A percentile compares a stretch with the other conserved stretches of the same genome.
Evolutionary conservation across 768 basidiomycete species (phyloP).

Genomic region (Flagelloscypha sp.): DNA sequence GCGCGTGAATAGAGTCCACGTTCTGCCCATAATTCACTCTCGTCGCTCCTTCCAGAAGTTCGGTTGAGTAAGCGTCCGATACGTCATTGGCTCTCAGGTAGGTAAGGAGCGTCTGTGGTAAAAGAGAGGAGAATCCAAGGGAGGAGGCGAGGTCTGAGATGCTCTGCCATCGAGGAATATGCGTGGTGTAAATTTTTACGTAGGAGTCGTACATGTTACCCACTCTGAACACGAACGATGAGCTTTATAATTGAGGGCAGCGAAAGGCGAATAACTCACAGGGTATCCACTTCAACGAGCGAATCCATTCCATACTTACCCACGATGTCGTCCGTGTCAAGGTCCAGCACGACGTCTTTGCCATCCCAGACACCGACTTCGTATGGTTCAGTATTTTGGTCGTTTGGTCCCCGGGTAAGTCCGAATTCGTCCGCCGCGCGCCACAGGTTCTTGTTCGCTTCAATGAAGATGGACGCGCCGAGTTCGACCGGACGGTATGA

Average conservation of each 20-base stretch:
- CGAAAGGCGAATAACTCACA: too few species aligned
- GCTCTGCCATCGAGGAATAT: constrained; percentile 54
- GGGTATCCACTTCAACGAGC: too few species aligned
- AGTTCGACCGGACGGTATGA: constrained; percentile 64
- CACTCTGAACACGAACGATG: constrained; percentile 43
- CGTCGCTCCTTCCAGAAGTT: constrained; percentile 74
- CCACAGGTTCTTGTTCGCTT: constrained; percentile 60
- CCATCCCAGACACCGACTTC: constrained; percentile 82
- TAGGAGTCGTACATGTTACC: constrained; percentile 43
- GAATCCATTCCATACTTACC: too few species aligned
- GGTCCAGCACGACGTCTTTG: constrained; percentile 50
- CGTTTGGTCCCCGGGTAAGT: constrained; percentile 44
- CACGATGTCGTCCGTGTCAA: too few species aligned
- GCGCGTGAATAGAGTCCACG: constrained; percentile 61
- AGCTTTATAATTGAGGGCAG: too few species aligned
- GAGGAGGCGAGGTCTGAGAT: constrained; percentile 47
- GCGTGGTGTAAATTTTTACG: constrained; percentile 43
- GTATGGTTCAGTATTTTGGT: constrained; percentile 39
- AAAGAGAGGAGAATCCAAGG: constrained; percentile 43
- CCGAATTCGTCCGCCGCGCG: constrained; percentile 79
- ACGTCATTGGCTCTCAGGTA: constrained; percentile 52
- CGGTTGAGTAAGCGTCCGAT: constrained; percentile 48
- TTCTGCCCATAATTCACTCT: constrained; percentile 84
- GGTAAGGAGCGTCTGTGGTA: constrained; percentile 44
- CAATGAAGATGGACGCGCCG: constrained; percentile 81